These are phyloP conservation scores for Lactarius evosmus DNA, from an alignment of 768 basidiomycete genomes.

Conservation along the genomic window DNA sequence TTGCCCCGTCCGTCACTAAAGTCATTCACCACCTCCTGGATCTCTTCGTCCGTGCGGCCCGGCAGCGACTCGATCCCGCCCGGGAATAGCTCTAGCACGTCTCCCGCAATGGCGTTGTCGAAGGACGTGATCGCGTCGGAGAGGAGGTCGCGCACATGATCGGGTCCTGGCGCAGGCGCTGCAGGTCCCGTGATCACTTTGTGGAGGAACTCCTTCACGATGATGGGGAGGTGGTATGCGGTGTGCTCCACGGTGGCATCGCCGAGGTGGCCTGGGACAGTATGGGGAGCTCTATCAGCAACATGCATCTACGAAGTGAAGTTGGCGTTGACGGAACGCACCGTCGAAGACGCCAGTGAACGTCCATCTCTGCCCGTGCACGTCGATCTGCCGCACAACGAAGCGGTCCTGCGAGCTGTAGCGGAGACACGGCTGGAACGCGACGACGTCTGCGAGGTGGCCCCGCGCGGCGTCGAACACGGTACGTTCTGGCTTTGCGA, in stretches of 20 bases:
- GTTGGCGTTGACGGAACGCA: constrained; percentile 25
- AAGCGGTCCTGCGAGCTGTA: constrained; percentile 44
- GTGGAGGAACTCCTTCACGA: constrained; percentile 40
- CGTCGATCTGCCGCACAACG: constrained; percentile 39
- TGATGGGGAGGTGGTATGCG: constrained; percentile 40
- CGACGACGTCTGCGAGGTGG: constrained; percentile 39
- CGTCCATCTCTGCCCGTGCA: constrained; percentile 41
- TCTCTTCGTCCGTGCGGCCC: constrained; percentile 47
- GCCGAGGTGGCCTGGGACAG: constrained; percentile 45
- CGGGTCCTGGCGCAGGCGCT: constrained; percentile 31
- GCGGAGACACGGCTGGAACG: constrained; percentile 44
- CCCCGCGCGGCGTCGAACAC: constrained; percentile 25
- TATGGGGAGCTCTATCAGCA: background rate
- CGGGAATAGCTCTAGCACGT: constrained; percentile 46
- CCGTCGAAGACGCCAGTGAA: constrained; percentile 50
- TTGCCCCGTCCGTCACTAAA: constrained; percentile 44
- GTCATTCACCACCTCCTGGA: constrained; percentile 63
- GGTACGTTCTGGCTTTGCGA: constrained; percentile 23
- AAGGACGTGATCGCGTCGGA: constrained; percentile 38
- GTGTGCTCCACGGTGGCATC: constrained; percentile 47
- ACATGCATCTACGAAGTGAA: too few relatives aligned
- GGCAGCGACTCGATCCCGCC: constrained; percentile 50
- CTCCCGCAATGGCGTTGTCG: constrained; percentile 46
- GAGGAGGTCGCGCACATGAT: constrained; percentile 40
- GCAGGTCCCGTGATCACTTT: constrained; percentile 32